Evolutionary conservation across 768 basidiomycete genomes (phyloP).

Genomic region (Candolleomyces efflorescens): DNA sequence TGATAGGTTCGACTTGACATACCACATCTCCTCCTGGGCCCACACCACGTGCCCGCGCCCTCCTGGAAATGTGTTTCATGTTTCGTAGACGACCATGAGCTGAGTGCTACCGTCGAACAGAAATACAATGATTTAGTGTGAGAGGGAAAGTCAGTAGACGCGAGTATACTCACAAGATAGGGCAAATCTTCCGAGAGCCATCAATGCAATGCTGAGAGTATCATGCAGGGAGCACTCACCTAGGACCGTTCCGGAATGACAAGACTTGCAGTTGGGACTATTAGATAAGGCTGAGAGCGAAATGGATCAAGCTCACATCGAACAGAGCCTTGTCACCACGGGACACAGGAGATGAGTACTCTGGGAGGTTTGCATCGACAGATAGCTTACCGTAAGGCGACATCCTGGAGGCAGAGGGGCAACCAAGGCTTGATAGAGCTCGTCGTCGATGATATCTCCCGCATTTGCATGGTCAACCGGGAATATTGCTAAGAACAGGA

Average conservation of each 20-base stretch:
- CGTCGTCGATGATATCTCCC: constrained; percentile 77
- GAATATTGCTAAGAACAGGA: constrained; percentile 65
- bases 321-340: constrained; percentile 40
- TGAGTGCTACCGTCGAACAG: background rate
- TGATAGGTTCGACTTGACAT: background rate
- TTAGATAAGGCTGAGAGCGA: too few species aligned
- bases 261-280: constrained; percentile 31
- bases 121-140: too few species aligned
- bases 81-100: constrained; percentile 8
- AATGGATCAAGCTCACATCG: constrained; percentile 35
- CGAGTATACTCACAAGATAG: background rate
- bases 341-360: background rate
- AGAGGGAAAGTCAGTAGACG: too few species aligned
- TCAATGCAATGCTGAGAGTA: too few species aligned
- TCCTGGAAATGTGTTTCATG: constrained; percentile 3
- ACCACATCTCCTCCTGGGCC: constrained; percentile 4
- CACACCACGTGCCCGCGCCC: background rate
- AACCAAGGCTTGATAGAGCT: constrained; percentile 47
- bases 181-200: constrained; percentile 1
- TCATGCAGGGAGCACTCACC: constrained; percentile 24
- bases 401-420: constrained; percentile 41
- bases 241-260: constrained; percentile 52
- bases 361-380: background rate
- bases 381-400: constrained; percentile 41
- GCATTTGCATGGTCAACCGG: constrained; percentile 80